Evolutionary conservation across 805 yeast genomes (phyloP), one percentile per base, ranked within the genome.

Genomic region (Starmerella tilneyi): DNA sequence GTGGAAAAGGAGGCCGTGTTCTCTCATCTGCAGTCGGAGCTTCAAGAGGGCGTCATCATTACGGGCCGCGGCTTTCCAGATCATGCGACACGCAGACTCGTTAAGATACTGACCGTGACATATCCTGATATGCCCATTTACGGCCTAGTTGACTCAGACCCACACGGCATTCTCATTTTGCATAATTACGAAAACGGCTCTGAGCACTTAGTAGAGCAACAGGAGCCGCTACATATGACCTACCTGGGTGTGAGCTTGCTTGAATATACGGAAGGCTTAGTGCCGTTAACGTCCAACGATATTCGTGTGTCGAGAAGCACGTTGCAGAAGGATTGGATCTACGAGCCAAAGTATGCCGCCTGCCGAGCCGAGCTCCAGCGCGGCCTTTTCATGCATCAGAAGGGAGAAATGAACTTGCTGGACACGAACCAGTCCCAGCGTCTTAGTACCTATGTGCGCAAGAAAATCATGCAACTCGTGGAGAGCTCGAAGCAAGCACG

Each of bases 61-160:
- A 78, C 84, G 0, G 84, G 82, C 0, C 75, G 74, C 56, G 86
- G 86, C 4, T 78, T 67, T 53, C 84, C 86, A 0, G 86, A 80
- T 56, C 54, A 65, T 11, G 59, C 72, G 5, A 78, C 84, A 0
- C 64, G 69, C 39, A 50, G 56, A 20, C 69, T 78, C 45, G 50
- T 76, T 8, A 37, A 49, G 5, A 49, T 51, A 2, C 41, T 73
- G 11, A 44, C 59, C 11, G 41, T 49, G 3, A 47, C 55, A 16
- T 48, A 60, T n/a, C 64, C 68, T 0, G 40, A 52, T 0, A 55
- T 67, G 1, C 74, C 73, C 0, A 56, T 75, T 0, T 56, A 58
- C 17, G 76, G 72, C 1, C 64, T 74, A 27, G 76, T 78, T 22
- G 86, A 80, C 56, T 70, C 80, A 13, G 86, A 80, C 52, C 73